phyloP scores from a whole-genome alignment of 1,139 yeast species.

The Fermentozyma sake region DNA sequence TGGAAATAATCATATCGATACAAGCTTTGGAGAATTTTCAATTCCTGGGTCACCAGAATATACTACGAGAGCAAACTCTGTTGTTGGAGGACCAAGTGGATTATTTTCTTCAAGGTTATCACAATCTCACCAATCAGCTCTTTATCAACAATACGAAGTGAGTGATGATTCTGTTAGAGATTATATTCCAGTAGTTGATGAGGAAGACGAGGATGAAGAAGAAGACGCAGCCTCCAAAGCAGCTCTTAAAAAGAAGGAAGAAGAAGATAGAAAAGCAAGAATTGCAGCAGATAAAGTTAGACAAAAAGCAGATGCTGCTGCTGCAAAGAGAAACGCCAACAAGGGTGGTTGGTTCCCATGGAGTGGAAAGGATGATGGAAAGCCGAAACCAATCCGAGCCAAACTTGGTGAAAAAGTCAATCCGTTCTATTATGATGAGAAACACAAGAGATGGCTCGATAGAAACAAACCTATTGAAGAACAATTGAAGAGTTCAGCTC shows the following conservation, averaged over 20 bases:
- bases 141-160: constrained; percentile 47
- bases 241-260: constrained; percentile 11
- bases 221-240: constrained; percentile 8
- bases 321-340: constrained; percentile 8
- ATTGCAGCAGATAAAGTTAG: constrained; percentile 13
- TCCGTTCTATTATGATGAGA: constrained; percentile 72
- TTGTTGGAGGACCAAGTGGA: constrained; percentile 32
- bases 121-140: constrained; percentile 43
- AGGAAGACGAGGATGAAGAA: constrained; percentile 42
- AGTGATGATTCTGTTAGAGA: constrained; percentile 45
- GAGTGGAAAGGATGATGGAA: constrained; percentile 48
- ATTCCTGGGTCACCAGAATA: constrained; percentile 47
- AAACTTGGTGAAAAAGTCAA: constrained; percentile 69
- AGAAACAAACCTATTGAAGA: constrained; percentile 68
- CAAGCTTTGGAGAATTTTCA: constrained; percentile 33
- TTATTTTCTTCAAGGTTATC: constrained; percentile 38
- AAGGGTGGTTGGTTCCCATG: constrained; percentile 46
- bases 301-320: constrained; percentile 12
- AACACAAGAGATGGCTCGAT: constrained; percentile 83
- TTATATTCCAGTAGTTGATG: constrained; percentile 42
- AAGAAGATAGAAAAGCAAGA: constrained; percentile 12
- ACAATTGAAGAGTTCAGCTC: constrained; percentile 52
- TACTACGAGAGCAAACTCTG: constrained; percentile 45
- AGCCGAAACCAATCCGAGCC: constrained; percentile 74
- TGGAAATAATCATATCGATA: constrained; percentile 7